Evolutionary conservation across 2,329 filamentous ascomycete species (phyloP), one percentile per base, ranked within the genome.

Genomic region (Penicillium palitans): DNA sequence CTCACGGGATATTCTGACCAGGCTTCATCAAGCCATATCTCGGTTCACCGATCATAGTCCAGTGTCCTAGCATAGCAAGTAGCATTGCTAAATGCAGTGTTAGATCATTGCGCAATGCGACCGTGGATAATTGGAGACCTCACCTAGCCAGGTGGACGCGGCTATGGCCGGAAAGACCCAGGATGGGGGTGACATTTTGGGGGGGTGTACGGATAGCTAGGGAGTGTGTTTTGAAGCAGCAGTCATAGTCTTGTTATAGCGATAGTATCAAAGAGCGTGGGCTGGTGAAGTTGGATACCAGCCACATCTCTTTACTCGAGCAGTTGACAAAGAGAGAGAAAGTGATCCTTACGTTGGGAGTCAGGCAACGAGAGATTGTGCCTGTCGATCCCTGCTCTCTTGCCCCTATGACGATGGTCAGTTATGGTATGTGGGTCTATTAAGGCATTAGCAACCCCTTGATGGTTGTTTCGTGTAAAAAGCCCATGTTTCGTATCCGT

Each of bases 111-210:
- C 3, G 4, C 24, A 10, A 6, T 6, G 39, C 17, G n/a, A 51
- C 24, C 21, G 29, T 54, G n/a, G 21, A 25, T 2, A 27, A 39
- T 45, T 27, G 19, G 25, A 29, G 8, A 52, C 24, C 61, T 49
- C 58, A 64, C 62, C 55, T 56, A 64, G 47, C 62, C 62, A 64
- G 29, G 60, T 61, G n/a, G 55, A 64, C 12, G 62, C 62, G 31
- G 62, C 61, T 39, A 64, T 55, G 29, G 62, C 53, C 27, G 62
- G 62, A 44, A 59, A 61, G 29, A 62, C 51, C 62, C 62, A 64
- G 52, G 54, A 57, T 24, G 59, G 59, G 49, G 37, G 56, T 21
- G 41, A 53, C 27, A 58, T 33, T 17, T 54, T 42, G 33, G 19
- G 19, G 19, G 9, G 6, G 40, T 21, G 29, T 24, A 47, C 25